phyloP scores from a whole-genome alignment of 495 filamentous ascomycete genomes.

The Chaetomium tenue region DNA sequence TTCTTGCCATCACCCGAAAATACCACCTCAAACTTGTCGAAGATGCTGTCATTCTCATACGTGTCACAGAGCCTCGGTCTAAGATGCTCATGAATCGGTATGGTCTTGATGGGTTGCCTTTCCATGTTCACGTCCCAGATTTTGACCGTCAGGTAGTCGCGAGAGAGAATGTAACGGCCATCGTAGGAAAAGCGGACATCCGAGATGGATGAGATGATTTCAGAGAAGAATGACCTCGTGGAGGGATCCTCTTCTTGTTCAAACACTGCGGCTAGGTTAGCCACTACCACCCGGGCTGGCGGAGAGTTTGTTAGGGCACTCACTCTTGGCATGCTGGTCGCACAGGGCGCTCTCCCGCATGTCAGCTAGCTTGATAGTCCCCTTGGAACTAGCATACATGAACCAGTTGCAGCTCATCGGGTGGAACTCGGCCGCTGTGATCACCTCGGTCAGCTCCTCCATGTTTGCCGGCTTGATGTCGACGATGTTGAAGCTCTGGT shows the following conservation, averaged over 20 bases:
- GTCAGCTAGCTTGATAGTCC: constrained; percentile 97
- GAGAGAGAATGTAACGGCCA: constrained; percentile 93
- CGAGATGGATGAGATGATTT: constrained; percentile 99
- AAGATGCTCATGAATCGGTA: constrained; percentile 96
- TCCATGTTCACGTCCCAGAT: constrained; percentile 99
- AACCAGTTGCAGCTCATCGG: constrained; percentile 98
- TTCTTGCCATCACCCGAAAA: constrained; percentile 98
- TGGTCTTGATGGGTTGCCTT: constrained; percentile 92
- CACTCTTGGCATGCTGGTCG: constrained; percentile 93
- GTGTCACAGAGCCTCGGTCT: constrained; percentile 94
- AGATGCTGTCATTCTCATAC: constrained; percentile 99
- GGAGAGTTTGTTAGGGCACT: constrained; percentile 30
- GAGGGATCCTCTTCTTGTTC: constrained; percentile 99
- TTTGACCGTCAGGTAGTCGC: constrained; percentile 97
- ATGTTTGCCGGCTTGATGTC: constrained; percentile 99
- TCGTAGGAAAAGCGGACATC: constrained; percentile 97
- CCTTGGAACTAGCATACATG: constrained; percentile 99
- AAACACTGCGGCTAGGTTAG: constrained; percentile 64
- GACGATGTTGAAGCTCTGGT: constrained; percentile 99
- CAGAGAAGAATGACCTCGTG: constrained; percentile 97
- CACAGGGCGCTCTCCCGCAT: constrained; percentile 96
- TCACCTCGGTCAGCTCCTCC: constrained; percentile 98
- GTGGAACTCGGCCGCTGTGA: constrained; percentile 97
- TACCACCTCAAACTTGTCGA: constrained; percentile 99
- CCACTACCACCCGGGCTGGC: neutral